Conservation (phyloP, 257 asterid species). For the Scutellaria barbata region DNA sequence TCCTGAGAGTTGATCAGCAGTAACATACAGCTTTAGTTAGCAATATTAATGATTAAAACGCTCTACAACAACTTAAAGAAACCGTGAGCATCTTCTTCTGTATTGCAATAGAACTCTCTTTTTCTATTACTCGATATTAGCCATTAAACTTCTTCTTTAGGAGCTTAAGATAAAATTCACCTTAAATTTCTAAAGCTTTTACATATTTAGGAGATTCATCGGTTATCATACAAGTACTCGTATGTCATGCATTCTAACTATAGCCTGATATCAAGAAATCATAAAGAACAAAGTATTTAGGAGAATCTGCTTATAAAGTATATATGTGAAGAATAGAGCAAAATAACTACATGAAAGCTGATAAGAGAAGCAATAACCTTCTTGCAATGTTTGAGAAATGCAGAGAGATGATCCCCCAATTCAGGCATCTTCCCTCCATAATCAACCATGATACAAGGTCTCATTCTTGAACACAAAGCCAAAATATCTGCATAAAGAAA, state of each 20-base stretch:
- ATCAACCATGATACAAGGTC: slow-evolving; percentile 90
- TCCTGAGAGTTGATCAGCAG: slow-evolving; percentile 53
- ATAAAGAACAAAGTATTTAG: slow-evolving; percentile 2
- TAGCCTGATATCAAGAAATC: neutral
- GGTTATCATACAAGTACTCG: neutral
- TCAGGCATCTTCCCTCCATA: slow-evolving; percentile 98
- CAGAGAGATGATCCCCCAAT: slow-evolving; percentile 69
- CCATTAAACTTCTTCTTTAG: slow-evolving; percentile 4
- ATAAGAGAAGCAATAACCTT: slow-evolving; percentile 44
- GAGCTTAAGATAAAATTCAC: slow-evolving; percentile 3
- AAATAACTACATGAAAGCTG: neutral
- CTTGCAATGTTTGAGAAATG: slow-evolving; percentile 62
- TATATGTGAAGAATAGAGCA: slow-evolving; percentile 15
- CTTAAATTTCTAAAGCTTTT: neutral
- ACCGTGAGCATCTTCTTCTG: neutral
- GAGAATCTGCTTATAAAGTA: neutral
- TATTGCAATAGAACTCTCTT: neutral
- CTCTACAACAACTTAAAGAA: neutral
- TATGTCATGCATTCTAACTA: neutral
- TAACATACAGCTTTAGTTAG: slow-evolving; percentile 4
- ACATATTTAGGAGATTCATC: neutral
- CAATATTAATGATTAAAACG: neutral
- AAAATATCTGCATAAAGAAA: slow-evolving; percentile 55
- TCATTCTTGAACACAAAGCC: slow-evolving; percentile 80
- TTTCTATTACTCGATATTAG: neutral